phyloP scores from a whole-genome alignment of 208 protist genomes.

The Trypanosoma vivax region DNA sequence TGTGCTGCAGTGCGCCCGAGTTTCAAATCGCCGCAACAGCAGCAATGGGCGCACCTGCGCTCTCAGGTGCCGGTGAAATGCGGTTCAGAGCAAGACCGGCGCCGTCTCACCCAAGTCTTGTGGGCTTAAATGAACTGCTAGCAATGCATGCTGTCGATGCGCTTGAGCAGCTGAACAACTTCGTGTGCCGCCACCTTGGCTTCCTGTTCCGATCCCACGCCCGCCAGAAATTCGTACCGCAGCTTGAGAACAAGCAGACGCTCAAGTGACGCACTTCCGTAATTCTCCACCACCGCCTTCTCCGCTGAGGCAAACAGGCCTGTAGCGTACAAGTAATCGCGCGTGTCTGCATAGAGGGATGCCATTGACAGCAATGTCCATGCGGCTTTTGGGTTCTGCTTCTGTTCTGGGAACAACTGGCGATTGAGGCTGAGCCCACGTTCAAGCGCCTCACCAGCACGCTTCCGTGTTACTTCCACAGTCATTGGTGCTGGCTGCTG shows the following conservation, averaged over 20 bases:
- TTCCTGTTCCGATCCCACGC: slow-evolving; percentile 83
- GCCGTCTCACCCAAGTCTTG: too few species aligned
- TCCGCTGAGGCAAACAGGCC: slow-evolving; percentile 73
- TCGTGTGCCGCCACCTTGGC: slow-evolving; percentile 69
- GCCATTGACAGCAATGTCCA: slow-evolving; percentile 68
- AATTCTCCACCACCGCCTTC: slow-evolving; percentile 50
- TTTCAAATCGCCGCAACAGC: too few species aligned
- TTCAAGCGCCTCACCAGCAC: slow-evolving; percentile 54
- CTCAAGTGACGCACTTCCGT: slow-evolving; percentile 60
- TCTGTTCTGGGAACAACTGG: slow-evolving; percentile 42
- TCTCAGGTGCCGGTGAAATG: too few species aligned
- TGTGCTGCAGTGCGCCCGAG: too few species aligned
- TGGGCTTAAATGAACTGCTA: neutral
- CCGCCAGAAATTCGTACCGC: slow-evolving; percentile 75
- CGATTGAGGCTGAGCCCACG: slow-evolving; percentile 72
- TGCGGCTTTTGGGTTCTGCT: slow-evolving; percentile 52
- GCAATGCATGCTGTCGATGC: slow-evolving; percentile 41
- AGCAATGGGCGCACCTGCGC: too few species aligned
- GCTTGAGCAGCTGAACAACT: slow-evolving; percentile 63
- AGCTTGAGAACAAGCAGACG: slow-evolving; percentile 43
- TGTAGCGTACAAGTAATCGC: slow-evolving; percentile 85
- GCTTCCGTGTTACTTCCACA: slow-evolving; percentile 43
- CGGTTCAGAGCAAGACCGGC: too few species aligned
- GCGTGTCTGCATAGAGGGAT: slow-evolving; percentile 80
- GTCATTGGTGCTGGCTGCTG: slow-evolving; percentile 23